Conservation (phyloP, 140 eudicot genomes). For the Flaveria floridana region DNA sequence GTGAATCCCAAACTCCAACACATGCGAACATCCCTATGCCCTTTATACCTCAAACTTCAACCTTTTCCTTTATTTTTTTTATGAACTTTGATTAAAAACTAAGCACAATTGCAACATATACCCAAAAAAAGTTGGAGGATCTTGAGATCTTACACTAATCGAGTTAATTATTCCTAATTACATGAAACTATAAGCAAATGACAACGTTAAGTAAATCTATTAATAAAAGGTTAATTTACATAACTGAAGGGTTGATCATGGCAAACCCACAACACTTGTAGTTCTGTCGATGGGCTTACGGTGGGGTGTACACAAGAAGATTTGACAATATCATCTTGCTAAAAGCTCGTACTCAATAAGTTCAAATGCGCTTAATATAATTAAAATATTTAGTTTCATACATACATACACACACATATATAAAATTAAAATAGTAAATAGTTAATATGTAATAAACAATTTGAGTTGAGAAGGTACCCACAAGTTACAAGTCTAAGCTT, state of each 20-base stretch:
- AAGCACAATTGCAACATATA: background rate
- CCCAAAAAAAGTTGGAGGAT: background rate
- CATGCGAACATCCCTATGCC: conserved; percentile 43
- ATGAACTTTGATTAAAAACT: background rate
- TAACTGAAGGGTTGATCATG: no score
- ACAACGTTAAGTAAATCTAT: background rate
- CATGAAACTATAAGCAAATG: background rate
- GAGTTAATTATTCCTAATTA: background rate
- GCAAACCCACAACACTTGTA: no score
- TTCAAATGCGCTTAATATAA: no score
- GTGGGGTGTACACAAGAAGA: no score
- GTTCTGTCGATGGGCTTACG: no score
- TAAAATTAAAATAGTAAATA: no score
- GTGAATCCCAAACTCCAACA: conserved; percentile 39
- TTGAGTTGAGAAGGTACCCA: background rate
- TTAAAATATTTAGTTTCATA: no score
- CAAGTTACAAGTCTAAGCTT: background rate
- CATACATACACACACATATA: no score
- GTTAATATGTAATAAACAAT: no score
- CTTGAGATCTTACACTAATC: background rate
- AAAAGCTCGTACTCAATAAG: no score
- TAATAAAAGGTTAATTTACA: background rate
- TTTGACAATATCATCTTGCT: no score
- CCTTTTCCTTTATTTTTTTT: background rate
- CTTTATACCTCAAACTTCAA: conserved; percentile 17